Evolutionary conservation across 768 basidiomycete species (phyloP).

Genomic region (Candolleomyces efflorescens): DNA sequence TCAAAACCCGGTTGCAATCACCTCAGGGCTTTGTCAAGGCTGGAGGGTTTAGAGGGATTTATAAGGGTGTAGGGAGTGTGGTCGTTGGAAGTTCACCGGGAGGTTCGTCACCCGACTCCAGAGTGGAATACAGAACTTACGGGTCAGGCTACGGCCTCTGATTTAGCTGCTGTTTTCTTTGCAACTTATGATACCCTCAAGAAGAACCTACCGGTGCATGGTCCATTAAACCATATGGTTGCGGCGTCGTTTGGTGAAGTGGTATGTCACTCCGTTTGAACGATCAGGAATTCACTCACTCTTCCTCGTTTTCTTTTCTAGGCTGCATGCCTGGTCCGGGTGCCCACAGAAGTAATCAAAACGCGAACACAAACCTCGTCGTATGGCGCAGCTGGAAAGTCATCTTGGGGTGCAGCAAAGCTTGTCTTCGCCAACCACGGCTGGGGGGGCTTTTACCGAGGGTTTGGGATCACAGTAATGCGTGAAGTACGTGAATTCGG

Average conservation of each 20-base stretch:
- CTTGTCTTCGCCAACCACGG: constrained; percentile 61
- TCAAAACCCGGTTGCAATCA: constrained; percentile 94
- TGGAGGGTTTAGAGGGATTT: constrained; percentile 88
- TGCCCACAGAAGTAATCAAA: constrained; percentile 96
- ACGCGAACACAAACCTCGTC: constrained; percentile 85
- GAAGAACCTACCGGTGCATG: constrained; percentile 56
- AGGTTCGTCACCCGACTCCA: constrained; percentile 47
- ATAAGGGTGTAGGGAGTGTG: constrained; percentile 92
- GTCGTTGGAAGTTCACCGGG: constrained; percentile 94
- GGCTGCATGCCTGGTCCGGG: constrained; percentile 89
- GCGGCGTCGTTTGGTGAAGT: constrained; percentile 60
- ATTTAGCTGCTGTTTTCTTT: constrained; percentile 93
- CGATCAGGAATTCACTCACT: constrained; percentile 3
- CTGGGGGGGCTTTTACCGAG: constrained; percentile 78
- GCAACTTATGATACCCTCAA: constrained; percentile 91
- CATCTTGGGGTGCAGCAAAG: constrained; percentile 58
- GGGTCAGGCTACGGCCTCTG: neutral
- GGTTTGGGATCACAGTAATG: constrained; percentile 75
- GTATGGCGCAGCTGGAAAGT: constrained; percentile 52
- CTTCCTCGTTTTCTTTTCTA: constrained; percentile 21
- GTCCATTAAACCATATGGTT: constrained; percentile 55
- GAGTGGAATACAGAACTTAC: neutral
- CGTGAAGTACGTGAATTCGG: constrained; percentile 34
- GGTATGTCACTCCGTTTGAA: constrained; percentile 31
- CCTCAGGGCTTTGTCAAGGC: constrained; percentile 78